phyloP scores from a whole-genome alignment of 2,329 filamentous ascomycete species.

The Ophiostoma australiae region DNA sequence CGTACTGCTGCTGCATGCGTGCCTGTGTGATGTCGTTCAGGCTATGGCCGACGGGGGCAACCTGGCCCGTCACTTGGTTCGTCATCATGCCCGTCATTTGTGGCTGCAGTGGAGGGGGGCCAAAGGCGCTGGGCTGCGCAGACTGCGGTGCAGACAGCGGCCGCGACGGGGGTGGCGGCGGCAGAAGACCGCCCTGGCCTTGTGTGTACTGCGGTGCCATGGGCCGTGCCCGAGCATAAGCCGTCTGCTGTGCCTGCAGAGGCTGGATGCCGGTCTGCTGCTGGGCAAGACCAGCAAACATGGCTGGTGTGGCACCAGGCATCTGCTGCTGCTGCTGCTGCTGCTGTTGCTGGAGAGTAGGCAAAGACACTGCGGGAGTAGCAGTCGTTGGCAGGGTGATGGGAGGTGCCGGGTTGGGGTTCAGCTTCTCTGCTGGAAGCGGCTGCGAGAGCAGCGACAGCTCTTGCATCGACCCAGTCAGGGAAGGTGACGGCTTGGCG shows the following conservation, averaged over 20 bases:
- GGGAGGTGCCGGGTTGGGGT: slow-evolving; percentile 33
- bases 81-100: slow-evolving; percentile 84
- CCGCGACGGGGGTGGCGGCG: slow-evolving; percentile 64
- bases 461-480: slow-evolving; percentile 64
- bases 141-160: slow-evolving; percentile 85
- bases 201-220: slow-evolving; percentile 60
- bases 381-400: slow-evolving; percentile 35
- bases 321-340: slow-evolving; percentile 35
- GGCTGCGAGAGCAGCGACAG: slow-evolving; percentile 51
- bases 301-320: slow-evolving; percentile 53
- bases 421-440: slow-evolving; percentile 46
- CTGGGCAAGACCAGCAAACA: slow-evolving; percentile 49
- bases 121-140: slow-evolving; percentile 67
- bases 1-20: slow-evolving; percentile 58
- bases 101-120: slow-evolving; percentile 69
- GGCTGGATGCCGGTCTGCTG: slow-evolving; percentile 45
- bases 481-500: slow-evolving; percentile 39
- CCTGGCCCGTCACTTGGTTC: slow-evolving; percentile 53
- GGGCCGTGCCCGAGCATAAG: slow-evolving; percentile 61
- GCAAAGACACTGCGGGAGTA: slow-evolving; percentile 30
- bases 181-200: slow-evolving; percentile 60
- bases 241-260: slow-evolving; percentile 39
- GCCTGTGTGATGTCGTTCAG: slow-evolving; percentile 66
- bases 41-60: slow-evolving; percentile 71
- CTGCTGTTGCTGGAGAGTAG: slow-evolving; percentile 32